Percentiles rank a stretch among this genome's conserved stretches.
phyloP scores from a whole-genome alignment of 139 green algal genomes.

The Closterium sp. region DNA sequence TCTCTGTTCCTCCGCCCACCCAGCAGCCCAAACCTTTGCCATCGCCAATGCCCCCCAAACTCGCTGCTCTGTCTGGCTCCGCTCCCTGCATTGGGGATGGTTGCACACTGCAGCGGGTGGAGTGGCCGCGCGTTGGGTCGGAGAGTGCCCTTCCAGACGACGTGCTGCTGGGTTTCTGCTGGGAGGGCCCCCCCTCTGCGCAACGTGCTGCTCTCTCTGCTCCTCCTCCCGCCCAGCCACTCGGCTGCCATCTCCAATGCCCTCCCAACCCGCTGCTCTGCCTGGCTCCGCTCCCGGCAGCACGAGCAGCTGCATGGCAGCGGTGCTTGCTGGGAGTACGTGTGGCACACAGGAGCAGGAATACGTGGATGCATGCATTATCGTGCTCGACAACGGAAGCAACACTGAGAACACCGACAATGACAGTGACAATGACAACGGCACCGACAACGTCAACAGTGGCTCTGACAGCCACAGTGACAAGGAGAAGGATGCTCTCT shows the following conservation, averaged over 20 bases:
- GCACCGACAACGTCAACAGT: too few species aligned
- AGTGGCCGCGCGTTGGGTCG: background rate
- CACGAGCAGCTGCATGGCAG: too few species aligned
- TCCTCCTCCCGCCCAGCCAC: background rate
- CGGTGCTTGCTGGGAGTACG: too few species aligned
- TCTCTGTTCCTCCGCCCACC: too few species aligned
- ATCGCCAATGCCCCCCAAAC: too few species aligned
- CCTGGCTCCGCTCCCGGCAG: background rate
- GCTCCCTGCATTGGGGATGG: too few species aligned
- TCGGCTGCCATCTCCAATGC: background rate
- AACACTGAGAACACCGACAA: background rate
- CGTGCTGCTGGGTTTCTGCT: background rate
- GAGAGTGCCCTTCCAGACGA: background rate
- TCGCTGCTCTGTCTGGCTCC: too few species aligned
- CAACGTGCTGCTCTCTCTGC: background rate
- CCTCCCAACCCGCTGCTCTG: background rate
- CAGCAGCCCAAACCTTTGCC: too few species aligned
- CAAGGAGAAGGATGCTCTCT: background rate
- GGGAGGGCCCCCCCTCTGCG: background rate
- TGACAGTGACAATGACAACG: too few species aligned
- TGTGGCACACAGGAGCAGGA: too few species aligned
- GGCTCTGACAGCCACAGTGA: background rate
- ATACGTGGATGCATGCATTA: background rate
- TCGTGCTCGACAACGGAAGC: background rate
- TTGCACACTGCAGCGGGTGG: too few species aligned